Evolutionary conservation across 768 basidiomycete genomes (phyloP).

Genomic region (Rhodotorula diobovata): DNA sequence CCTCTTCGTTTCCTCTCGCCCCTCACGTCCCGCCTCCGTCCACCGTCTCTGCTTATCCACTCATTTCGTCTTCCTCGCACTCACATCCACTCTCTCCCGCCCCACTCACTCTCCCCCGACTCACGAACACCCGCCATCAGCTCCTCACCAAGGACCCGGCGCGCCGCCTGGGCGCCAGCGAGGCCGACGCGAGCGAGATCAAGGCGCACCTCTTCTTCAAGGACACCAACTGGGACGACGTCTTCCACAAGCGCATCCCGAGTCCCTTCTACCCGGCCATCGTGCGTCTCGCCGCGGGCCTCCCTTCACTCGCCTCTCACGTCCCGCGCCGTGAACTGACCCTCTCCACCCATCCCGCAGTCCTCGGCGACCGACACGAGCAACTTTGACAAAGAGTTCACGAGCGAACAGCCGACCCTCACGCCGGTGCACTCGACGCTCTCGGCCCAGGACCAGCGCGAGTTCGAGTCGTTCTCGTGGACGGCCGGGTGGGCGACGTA

Average conservation of each 20-base stretch:
- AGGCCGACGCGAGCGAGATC: conserved; percentile 92
- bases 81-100: too few relatives aligned
- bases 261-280: conserved; percentile 96
- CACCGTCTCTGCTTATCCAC: too few relatives aligned
- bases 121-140: too few relatives aligned
- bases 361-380: conserved; percentile 47
- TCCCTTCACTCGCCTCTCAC: not conserved
- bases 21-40: too few relatives aligned
- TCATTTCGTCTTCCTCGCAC: too few relatives aligned
- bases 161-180: conserved; percentile 83
- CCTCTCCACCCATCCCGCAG: conserved; percentile 21
- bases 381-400: conserved; percentile 97
- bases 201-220: conserved; percentile 98
- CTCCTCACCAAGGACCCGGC: conserved; percentile 84
- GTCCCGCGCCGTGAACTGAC: not conserved
- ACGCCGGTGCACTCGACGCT: conserved; percentile 91
- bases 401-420: conserved; percentile 77
- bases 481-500: conserved; percentile 1
- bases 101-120: too few relatives aligned
- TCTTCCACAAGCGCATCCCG: conserved; percentile 93
- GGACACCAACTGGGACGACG: conserved; percentile 93
- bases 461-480: conserved; percentile 57
- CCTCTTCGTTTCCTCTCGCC: too few relatives aligned
- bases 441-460: conserved; percentile 80
- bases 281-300: conserved; percentile 53